phyloP scores from a whole-genome alignment of 768 basidiomycete species.

The Podaxis mareebaensis region DNA sequence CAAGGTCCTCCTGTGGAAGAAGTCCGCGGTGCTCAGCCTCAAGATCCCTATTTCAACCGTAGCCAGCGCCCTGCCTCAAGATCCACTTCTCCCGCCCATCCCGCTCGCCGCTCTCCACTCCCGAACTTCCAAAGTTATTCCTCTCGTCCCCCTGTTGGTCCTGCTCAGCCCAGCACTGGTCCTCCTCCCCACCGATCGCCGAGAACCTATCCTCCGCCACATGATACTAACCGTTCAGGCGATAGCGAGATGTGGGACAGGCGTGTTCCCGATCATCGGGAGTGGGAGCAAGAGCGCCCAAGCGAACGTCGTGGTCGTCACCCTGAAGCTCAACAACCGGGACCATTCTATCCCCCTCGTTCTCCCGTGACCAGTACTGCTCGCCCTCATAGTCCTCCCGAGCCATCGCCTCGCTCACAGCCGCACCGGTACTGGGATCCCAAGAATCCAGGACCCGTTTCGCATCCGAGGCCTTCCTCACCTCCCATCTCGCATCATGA shows the following conservation, averaged over 20 bases:
- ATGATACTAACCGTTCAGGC: constrained; percentile 45
- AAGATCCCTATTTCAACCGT: constrained; percentile 56
- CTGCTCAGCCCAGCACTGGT: constrained; percentile 45
- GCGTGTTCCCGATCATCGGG: constrained; percentile 47
- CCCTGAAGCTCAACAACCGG: constrained; percentile 31
- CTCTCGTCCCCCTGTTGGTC: constrained; percentile 50
- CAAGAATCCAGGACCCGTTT: constrained; percentile 44
- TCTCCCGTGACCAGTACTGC: constrained; percentile 35
- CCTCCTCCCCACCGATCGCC: constrained; percentile 59
- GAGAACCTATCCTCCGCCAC: constrained; percentile 51
- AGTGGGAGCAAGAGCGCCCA: constrained; percentile 47
- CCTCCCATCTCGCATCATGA: constrained; percentile 30
- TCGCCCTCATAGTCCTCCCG: constrained; percentile 51
- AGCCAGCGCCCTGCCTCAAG: constrained; percentile 53
- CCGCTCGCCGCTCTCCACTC: constrained; percentile 56
- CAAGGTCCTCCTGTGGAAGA: constrained; percentile 60
- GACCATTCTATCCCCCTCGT: constrained; percentile 40
- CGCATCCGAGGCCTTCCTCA: constrained; percentile 30
- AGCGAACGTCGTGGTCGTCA: constrained; percentile 44
- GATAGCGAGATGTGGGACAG: constrained; percentile 64
- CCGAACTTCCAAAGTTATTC: constrained; percentile 50
- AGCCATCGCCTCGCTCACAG: constrained; percentile 62
- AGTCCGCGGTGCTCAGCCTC: constrained; percentile 39
- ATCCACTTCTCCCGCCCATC: constrained; percentile 51
- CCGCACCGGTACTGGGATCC: constrained; percentile 60